Percentiles rank a stretch among this genome's conserved stretches.
These are phyloP conservation scores for Myochromella boudieri DNA, from an alignment of 768 basidiomycete genomes.

Conservation along the genomic window DNA sequence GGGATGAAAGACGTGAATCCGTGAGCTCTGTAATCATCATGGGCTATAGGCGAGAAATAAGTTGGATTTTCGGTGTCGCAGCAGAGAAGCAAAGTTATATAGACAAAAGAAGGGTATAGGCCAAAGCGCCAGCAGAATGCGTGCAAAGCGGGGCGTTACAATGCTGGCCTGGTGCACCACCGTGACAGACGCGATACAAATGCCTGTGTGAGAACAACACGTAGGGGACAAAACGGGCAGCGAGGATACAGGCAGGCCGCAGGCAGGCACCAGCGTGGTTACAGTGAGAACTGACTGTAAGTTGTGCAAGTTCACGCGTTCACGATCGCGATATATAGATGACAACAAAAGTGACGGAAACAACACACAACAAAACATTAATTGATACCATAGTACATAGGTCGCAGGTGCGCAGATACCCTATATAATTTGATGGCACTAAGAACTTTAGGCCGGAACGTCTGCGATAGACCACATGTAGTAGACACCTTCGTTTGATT, in stretches of 20 bases:
- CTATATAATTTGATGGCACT: neutral
- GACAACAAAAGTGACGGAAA: neutral
- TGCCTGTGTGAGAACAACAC: too few relatives aligned
- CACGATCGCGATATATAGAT: conserved; percentile 5
- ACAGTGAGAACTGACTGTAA: conserved; percentile 1
- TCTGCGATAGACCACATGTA: conserved; percentile 87
- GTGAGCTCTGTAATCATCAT: conserved; percentile 25
- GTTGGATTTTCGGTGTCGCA: conserved; percentile 21
- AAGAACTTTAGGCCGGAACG: conserved; percentile 10
- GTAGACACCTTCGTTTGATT: conserved; percentile 55
- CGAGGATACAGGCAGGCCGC: conserved; percentile 14
- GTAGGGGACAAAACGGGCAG: conserved; percentile 15
- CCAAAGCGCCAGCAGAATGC: conserved; percentile 15
- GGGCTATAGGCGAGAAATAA: conserved; percentile 18
- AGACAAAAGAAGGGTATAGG: conserved; percentile 15
- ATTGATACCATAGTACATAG: neutral
- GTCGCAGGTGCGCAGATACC: too few relatives aligned
- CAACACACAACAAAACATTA: conserved; percentile 1
- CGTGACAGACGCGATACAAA: too few relatives aligned
- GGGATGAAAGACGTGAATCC: conserved; percentile 31
- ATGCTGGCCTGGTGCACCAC: conserved; percentile 11
- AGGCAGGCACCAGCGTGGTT: conserved; percentile 16
- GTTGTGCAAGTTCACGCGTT: too few relatives aligned
- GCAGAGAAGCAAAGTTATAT: conserved; percentile 12
- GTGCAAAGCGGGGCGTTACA: conserved; percentile 2